phyloP scores from a whole-genome alignment of 768 basidiomycete genomes.

The Kwoniella sp. region DNA sequence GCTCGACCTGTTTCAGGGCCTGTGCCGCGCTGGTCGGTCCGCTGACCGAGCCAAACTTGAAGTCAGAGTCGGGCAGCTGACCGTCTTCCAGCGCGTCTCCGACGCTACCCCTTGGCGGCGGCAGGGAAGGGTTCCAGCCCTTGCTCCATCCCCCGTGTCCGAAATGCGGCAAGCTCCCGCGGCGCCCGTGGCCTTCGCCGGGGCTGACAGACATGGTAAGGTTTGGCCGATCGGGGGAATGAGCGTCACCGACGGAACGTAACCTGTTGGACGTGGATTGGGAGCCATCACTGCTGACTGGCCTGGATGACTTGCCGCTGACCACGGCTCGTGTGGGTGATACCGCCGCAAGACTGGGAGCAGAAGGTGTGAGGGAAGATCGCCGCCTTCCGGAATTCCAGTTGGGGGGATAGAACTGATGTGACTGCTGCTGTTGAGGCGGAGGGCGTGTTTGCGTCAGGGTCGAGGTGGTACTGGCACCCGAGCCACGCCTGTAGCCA shows the following conservation, averaged over 20 bases:
- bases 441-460: conserved; percentile 31
- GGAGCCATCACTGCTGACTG: conserved; percentile 28
- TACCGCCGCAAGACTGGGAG: conserved; percentile 30
- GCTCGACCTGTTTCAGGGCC: conserved; percentile 22
- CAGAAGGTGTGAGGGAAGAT: conserved; percentile 42
- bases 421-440: conserved; percentile 1
- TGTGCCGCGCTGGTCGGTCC: conserved; percentile 20
- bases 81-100: conserved; percentile 21
- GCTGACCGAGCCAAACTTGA: conserved; percentile 33
- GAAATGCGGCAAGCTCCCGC: conserved; percentile 40
- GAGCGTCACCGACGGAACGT: too few relatives aligned
- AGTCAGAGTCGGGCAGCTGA: conserved; percentile 16
- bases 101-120: conserved; percentile 33
- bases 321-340: conserved; percentile 37
- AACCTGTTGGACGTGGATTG: too few relatives aligned
- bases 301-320: conserved; percentile 22
- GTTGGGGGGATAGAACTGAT: conserved; percentile 11
- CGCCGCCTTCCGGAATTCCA: conserved; percentile 21
- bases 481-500: conserved; percentile 21
- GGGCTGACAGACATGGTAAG: too few relatives aligned
- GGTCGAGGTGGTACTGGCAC: conserved; percentile 31
- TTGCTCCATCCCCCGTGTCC: conserved; percentile 21
- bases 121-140: conserved; percentile 33
- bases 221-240: too few relatives aligned
- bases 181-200: conserved; percentile 1